These are phyloP conservation scores for Ganoderma lucidum DNA, from an alignment of 1,284 basidiomycete genomes.

Conservation along the genomic window DNA sequence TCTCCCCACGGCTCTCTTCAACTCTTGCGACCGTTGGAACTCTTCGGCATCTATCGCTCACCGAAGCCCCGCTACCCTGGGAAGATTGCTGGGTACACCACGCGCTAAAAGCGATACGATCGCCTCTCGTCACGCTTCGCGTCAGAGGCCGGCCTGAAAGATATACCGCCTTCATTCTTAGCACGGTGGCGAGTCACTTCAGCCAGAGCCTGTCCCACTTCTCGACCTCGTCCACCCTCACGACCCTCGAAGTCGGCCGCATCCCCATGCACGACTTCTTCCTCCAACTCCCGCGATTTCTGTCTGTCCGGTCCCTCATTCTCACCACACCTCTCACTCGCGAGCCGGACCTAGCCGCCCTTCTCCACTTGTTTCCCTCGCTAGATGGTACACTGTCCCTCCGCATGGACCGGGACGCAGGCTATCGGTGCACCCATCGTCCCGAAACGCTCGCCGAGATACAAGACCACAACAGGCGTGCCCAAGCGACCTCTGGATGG, in stretches of 20 bases:
- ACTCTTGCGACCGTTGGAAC: no score
- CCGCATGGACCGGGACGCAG: background rate
- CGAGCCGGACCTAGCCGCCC: background rate
- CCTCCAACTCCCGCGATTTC: background rate
- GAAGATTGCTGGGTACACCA: background rate
- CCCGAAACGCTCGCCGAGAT: background rate
- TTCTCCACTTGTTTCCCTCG: background rate
- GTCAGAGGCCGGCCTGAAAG: no score
- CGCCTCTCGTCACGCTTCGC: background rate
- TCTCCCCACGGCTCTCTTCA: no score
- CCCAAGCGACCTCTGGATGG: background rate
- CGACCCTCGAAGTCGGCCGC: background rate
- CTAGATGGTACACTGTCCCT: background rate
- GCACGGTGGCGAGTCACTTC: background rate
- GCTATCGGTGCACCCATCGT: background rate
- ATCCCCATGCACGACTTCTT: background rate
- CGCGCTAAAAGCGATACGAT: background rate
- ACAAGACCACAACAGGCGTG: background rate
- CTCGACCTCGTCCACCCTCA: background rate
- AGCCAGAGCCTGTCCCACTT: background rate
- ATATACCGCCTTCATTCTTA: background rate
- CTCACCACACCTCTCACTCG: background rate
- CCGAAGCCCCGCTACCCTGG: background rate
- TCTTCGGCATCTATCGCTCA: background rate
- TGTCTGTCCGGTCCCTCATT: background rate